Percentiles rank a stretch among this genome's conserved stretches.
These are phyloP conservation scores for Xylaria sp. DNA, from an alignment of 2,329 filamentous ascomycete genomes.

Conservation along the genomic window DNA sequence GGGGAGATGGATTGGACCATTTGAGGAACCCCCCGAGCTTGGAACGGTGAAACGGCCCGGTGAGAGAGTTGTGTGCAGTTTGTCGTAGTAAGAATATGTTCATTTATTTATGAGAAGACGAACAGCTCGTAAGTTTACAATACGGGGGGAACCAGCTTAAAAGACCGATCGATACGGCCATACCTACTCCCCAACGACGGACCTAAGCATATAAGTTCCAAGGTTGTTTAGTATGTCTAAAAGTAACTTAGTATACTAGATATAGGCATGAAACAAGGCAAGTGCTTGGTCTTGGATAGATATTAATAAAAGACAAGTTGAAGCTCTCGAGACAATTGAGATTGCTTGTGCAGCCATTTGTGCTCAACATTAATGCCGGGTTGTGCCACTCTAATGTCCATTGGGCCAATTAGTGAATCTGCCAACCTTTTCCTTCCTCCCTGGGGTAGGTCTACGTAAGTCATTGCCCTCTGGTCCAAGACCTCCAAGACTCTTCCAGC, in stretches of 20 bases:
- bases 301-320: background rate
- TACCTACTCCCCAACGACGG: too few relatives aligned
- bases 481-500: background rate
- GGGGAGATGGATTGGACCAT: slow-evolving; percentile 1
- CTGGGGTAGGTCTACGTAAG: slow-evolving; percentile 9
- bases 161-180: too few relatives aligned
- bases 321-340: slow-evolving; percentile 19
- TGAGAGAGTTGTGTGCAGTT: too few relatives aligned
- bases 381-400: slow-evolving; percentile 27
- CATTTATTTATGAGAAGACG: too few relatives aligned
- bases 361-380: slow-evolving; percentile 10
- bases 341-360: slow-evolving; percentile 24
- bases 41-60: background rate
- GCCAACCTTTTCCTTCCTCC: background rate
- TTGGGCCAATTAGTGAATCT: background rate
- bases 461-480: slow-evolving; percentile 10
- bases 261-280: background rate
- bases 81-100: too few relatives aligned
- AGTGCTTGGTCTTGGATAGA: background rate
- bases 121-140: too few relatives aligned
- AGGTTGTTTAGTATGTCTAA: too few relatives aligned
- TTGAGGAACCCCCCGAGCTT: background rate
- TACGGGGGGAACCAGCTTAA: too few relatives aligned
- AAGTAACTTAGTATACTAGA: background rate
- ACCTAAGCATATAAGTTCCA: too few relatives aligned